phyloP scores from a whole-genome alignment of 1,139 yeast genomes.

The Sugiyamaella novakii region DNA sequence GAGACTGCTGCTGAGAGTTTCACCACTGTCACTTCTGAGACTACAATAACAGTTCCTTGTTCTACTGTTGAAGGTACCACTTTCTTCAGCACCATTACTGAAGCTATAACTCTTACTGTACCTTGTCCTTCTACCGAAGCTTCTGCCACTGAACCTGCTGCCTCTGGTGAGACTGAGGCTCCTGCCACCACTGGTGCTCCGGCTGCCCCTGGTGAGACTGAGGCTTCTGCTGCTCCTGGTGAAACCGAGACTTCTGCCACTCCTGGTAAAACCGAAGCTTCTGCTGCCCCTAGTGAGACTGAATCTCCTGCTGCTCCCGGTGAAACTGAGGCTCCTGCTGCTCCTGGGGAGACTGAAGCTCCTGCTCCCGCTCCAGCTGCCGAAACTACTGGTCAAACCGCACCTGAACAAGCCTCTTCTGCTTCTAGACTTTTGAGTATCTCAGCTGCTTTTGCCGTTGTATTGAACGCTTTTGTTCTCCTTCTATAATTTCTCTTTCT shows the following conservation, averaged over 20 bases:
- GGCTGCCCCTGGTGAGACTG: conserved; percentile 5
- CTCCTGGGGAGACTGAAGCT: conserved; percentile 1
- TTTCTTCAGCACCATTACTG: conserved; percentile 7
- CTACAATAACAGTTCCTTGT: conserved; percentile 16
- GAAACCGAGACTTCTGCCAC: conserved; percentile 14
- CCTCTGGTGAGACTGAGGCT: conserved; percentile 10
- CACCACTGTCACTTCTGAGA: conserved; percentile 11
- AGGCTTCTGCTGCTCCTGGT: too few species aligned
- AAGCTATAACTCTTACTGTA: conserved; percentile 10
- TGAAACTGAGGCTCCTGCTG: conserved; percentile 14
- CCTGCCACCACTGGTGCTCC: conserved; percentile 10
- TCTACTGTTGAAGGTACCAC: conserved; percentile 14
- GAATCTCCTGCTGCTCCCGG: conserved; percentile 2
- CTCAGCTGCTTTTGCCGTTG: conserved; percentile 11
- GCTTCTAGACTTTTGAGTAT: conserved; percentile 12
- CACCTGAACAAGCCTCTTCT: too few species aligned
- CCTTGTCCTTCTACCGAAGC: conserved; percentile 15
- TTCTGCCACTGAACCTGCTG: conserved; percentile 4
- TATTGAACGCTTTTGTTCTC: conserved; percentile 8
- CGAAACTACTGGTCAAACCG: conserved; percentile 10
- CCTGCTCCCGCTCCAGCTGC: too few species aligned
- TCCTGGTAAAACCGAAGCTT: conserved; percentile 2
- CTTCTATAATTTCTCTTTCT: conserved; percentile 11
- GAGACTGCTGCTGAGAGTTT: conserved; percentile 9
- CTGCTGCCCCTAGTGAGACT: conserved; percentile 4